Conservation (phyloP, 352 stramenopile genomes). For the Phytophthora boehmeriae region DNA sequence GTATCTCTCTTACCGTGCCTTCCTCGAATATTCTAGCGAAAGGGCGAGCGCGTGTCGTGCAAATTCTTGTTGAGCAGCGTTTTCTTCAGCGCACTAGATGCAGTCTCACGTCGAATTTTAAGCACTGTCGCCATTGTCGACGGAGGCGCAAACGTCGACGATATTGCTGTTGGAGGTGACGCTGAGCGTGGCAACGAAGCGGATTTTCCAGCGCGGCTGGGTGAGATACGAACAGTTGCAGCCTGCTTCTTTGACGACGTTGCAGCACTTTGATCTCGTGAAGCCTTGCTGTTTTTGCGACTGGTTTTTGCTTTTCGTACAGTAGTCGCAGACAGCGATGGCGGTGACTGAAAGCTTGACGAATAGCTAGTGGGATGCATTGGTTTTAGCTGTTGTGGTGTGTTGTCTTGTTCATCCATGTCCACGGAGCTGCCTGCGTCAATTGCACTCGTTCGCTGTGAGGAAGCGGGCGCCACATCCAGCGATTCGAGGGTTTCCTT, state of each 20-base stretch:
- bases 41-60: slow-evolving; percentile 40
- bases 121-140: slow-evolving; percentile 27
- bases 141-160: slow-evolving; percentile 5
- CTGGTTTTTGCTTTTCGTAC: slow-evolving; percentile 18
- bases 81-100: slow-evolving; percentile 64
- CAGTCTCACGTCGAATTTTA: slow-evolving; percentile 58
- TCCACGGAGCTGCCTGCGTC: neutral
- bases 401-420: slow-evolving; percentile 5
- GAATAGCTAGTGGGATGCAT: slow-evolving; percentile 23
- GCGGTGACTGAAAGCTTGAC: slow-evolving; percentile 1
- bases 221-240: slow-evolving; percentile 17
- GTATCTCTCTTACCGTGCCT: neutral
- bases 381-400: slow-evolving; percentile 9
- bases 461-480: slow-evolving; percentile 4
- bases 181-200: slow-evolving; percentile 7
- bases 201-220: slow-evolving; percentile 8
- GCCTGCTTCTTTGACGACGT: slow-evolving; percentile 17
- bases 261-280: neutral
- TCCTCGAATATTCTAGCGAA: slow-evolving; percentile 20
- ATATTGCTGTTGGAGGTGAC: slow-evolving; percentile 8
- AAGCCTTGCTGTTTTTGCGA: slow-evolving; percentile 20
- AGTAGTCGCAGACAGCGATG: slow-evolving; percentile 7
- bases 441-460: neutral
- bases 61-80: slow-evolving; percentile 25
- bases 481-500: slow-evolving; percentile 29